Evolutionary conservation across 805 yeast species (phyloP).

Genomic region (Ogataea chonburiensis): DNA sequence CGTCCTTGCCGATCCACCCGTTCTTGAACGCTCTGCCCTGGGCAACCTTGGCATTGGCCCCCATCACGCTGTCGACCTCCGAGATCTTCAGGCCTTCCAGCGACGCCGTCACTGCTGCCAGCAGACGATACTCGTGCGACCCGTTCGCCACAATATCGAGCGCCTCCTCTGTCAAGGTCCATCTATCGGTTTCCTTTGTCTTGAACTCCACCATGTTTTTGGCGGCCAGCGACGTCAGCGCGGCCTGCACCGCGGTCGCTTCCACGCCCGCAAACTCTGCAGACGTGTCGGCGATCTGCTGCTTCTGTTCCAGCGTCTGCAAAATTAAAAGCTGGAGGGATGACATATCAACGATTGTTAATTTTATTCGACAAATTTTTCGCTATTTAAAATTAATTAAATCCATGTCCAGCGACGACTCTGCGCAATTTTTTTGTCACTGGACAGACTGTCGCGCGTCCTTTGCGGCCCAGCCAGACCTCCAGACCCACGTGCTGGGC

Average conservation of each 20-base stretch:
- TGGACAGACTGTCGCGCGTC: constrained; percentile 5
- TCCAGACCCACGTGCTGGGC: constrained; percentile 18
- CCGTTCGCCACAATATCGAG: constrained; percentile 74
- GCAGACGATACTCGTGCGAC: constrained; percentile 84
- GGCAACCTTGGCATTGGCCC: constrained; percentile 84
- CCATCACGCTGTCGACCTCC: constrained; percentile 72
- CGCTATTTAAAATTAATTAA: background rate
- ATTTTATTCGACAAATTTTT: constrained; percentile 12
- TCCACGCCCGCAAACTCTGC: constrained; percentile 63
- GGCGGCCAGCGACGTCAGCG: constrained; percentile 81
- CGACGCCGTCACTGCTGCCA: constrained; percentile 68
- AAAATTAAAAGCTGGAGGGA: constrained; percentile 64
- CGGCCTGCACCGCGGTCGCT: constrained; percentile 71
- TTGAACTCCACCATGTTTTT: constrained; percentile 74
- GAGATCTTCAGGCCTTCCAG: constrained; percentile 79
- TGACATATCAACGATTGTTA: constrained; percentile 46
- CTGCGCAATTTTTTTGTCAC: constrained; percentile 8
- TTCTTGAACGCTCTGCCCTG: constrained; percentile 97
- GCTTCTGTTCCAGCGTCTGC: constrained; percentile 60
- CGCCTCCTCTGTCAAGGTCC: constrained; percentile 80
- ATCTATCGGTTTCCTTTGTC: constrained; percentile 71
- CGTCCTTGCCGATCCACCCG: constrained; percentile 91
- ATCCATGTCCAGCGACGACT: constrained; percentile 12
- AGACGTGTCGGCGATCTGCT: constrained; percentile 67
- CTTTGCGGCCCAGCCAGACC: constrained; percentile 5